Base-by-base conservation (phyloP, 2,329 filamentous ascomycete species). In the Fusarium keratoplasticum region DNA sequence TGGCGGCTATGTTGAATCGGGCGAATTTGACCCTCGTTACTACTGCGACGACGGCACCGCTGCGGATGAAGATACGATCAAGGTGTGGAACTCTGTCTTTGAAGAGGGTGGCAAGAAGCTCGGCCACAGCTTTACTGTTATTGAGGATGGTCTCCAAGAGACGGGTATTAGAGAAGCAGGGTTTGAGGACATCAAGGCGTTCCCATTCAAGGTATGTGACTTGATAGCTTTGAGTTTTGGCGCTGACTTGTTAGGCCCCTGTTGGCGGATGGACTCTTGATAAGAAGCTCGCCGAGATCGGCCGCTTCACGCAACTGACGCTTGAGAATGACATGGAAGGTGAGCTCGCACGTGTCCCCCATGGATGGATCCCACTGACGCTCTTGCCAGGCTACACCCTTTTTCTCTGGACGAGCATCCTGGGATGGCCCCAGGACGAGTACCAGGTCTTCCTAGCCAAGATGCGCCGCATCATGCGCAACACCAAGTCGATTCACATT, bases 371-470 rank as follows among this genome's bases (percentile, higher is more conserved):
- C 6, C 27, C 7, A 3, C 25, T 52, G 27, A 52, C 27, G 3
- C 1, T 18, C 0, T 13, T 10, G 2, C 55, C 25, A 66, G 64
- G 55, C 14, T 66, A 66, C 16, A 52, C 47, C 1, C 47, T 31
- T 20, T 52, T 52, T 13, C 47, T 52, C 5, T 52, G 47, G 47
- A 67, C 72, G 22, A 70, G 66, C 5, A 71, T 77, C 4, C 66
- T 77, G 5, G 38, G 69, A 25, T 77, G 75, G 75, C 68, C 75
- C 1, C 66, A 67, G 5, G 75, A 77, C 3, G 75, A 77, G 18
- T 77, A 77, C 33, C 57, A 76, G 9, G 27, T 76, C 0, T 77
- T 77, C 33, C 66, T 77, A 2, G 67, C 65, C 64, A 68, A 70
- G 14, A 66, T 73, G 60, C 74, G 75, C 27, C 71, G 71, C 11